Percentiles rank a stretch among this genome's conserved stretches.
These are phyloP conservation scores for Heimioporus sp. DNA, from an alignment of 768 basidiomycete genomes.

Conservation along the genomic window DNA sequence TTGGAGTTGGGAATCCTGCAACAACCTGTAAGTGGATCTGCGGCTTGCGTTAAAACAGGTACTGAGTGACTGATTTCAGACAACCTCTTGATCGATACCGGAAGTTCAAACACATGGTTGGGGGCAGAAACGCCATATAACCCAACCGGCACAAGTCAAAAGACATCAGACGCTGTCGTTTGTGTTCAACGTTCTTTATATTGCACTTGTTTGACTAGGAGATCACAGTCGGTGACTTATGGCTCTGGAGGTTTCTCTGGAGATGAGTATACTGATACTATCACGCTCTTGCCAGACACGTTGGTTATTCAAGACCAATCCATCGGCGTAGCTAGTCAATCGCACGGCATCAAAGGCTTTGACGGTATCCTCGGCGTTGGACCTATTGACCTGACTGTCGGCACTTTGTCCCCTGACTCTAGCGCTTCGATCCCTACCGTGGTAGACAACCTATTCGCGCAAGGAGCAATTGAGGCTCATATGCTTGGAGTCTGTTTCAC, in stretches of 20 bases:
- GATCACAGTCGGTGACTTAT: background rate
- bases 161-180: conserved; percentile 17
- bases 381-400: background rate
- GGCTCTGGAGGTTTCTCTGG: conserved; percentile 2
- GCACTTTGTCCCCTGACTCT: background rate
- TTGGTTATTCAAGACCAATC: background rate
- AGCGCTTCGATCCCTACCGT: conserved; percentile 28
- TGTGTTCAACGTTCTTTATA: background rate
- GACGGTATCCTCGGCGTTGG: conserved; percentile 3
- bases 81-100: too few species aligned
- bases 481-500: conserved; percentile 25
- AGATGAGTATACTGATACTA: conserved; percentile 2
- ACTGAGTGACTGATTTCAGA: too few species aligned
- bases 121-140: too few species aligned
- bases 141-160: conserved; percentile 4
- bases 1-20: too few species aligned
- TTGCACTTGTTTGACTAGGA: background rate
- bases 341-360: background rate
- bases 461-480: conserved; percentile 25
- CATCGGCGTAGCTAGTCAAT: background rate
- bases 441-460: conserved; percentile 30
- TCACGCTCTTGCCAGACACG: background rate
- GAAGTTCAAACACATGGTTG: too few species aligned
- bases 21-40: too few species aligned
- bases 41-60: too few species aligned